Evolutionary conservation across 345 rosid genomes (phyloP).

Genomic region (Gossypium bickii): DNA sequence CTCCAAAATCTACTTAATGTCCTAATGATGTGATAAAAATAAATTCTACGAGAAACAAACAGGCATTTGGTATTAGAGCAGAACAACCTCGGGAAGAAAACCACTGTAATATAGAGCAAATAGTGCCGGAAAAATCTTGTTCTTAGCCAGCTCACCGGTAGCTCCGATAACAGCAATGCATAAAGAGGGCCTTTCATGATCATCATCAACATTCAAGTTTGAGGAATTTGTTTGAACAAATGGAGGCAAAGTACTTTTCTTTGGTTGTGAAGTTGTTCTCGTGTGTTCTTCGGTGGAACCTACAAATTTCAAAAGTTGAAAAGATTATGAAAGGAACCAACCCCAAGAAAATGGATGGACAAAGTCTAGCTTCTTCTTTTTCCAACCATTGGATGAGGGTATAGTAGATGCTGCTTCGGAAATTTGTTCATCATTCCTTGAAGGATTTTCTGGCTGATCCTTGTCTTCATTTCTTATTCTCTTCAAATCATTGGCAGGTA

Average conservation of each 20-base stretch:
- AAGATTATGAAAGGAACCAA: constrained; percentile 4
- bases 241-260: not conserved
- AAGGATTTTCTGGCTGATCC: constrained; percentile 20
- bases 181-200: constrained; percentile 43
- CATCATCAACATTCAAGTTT: constrained; percentile 23
- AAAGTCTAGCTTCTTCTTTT: not conserved
- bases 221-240: constrained; percentile 22
- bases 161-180: constrained; percentile 79
- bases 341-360: not conserved
- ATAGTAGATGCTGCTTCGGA: constrained; percentile 16
- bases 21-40: not conserved
- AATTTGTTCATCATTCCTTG: constrained; percentile 26
- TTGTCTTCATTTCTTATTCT: constrained; percentile 34
- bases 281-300: not conserved
- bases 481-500: constrained; percentile 30
- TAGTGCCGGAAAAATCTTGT: constrained; percentile 63
- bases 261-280: not conserved
- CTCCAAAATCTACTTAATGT: not conserved
- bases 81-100: constrained; percentile 67
- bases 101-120: constrained; percentile 77
- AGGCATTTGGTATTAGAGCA: not conserved
- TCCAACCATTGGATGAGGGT: constrained; percentile 22
- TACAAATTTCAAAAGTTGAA: not conserved
- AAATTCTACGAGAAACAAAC: not conserved
- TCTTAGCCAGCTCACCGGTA: constrained; percentile 65